Evolutionary conservation across 331 rosid species (phyloP).

Genomic region (Pyracantha coccinea): DNA sequence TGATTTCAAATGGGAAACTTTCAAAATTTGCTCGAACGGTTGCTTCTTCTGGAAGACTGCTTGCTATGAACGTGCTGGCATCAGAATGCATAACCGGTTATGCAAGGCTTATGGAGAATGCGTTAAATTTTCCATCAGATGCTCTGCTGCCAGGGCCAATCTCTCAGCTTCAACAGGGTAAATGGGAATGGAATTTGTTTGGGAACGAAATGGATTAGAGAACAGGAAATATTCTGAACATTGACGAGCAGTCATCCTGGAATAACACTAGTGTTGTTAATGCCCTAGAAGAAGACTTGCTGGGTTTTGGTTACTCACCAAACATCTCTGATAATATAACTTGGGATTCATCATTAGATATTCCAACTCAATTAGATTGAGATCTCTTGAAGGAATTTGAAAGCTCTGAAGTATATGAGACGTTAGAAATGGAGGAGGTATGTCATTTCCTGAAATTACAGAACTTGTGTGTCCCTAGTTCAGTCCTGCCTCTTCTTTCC

Average conservation of each 20-base stretch:
- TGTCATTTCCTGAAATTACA: slow-evolving; percentile 14
- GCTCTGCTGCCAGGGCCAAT: slow-evolving; percentile 57
- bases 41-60: slow-evolving; percentile 74
- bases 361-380: slow-evolving; percentile 67
- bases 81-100: slow-evolving; percentile 73
- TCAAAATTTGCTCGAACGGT: slow-evolving; percentile 65
- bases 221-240: slow-evolving; percentile 9
- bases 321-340: slow-evolving; percentile 36
- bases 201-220: slow-evolving; percentile 31
- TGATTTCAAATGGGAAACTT: slow-evolving; percentile 73
- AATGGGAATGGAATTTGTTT: slow-evolving; percentile 80
- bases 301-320: slow-evolving; percentile 26
- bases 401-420: slow-evolving; percentile 70
- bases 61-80: slow-evolving; percentile 69
- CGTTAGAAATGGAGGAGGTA: slow-evolving; percentile 84
- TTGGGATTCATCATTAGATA: slow-evolving; percentile 29
- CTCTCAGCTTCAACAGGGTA: slow-evolving; percentile 56
- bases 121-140: slow-evolving; percentile 74
- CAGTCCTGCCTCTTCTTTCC: not conserved
- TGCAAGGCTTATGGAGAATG: slow-evolving; percentile 84
- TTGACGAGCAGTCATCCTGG: slow-evolving; percentile 18
- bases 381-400: slow-evolving; percentile 56
- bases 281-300: slow-evolving; percentile 61
- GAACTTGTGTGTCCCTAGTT: slow-evolving; percentile 13
- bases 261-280: slow-evolving; percentile 36